Conservation (phyloP, 179 eudicot species). For the Heliamphora pulchella region DNA sequence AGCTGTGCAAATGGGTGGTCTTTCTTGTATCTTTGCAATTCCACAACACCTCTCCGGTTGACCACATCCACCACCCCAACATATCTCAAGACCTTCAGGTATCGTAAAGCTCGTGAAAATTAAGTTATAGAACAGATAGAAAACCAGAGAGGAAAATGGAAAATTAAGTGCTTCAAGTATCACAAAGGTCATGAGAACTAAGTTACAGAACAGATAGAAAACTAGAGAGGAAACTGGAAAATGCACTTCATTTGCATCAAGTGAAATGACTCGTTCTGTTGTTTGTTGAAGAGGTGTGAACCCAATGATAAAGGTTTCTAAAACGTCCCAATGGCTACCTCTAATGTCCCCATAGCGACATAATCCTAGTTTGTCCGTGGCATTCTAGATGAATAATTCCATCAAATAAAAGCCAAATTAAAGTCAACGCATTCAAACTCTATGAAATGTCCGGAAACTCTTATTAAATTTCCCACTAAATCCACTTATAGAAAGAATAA, state of each 20-base stretch:
- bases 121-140: background rate
- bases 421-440: too few relatives aligned
- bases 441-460: too few relatives aligned
- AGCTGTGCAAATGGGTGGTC: conserved; percentile 94
- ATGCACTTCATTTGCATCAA: background rate
- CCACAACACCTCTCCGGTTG: conserved; percentile 57
- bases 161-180: conserved; percentile 24
- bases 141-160: background rate
- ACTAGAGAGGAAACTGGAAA: background rate
- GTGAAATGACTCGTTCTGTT: background rate
- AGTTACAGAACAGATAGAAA: background rate
- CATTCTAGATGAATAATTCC: too few relatives aligned
- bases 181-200: background rate
- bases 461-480: background rate
- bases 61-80: conserved; percentile 85
- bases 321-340: background rate
- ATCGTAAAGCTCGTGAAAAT: background rate
- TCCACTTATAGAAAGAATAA: background rate
- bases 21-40: conserved; percentile 72
- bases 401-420: too few relatives aligned
- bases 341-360: background rate
- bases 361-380: too few relatives aligned
- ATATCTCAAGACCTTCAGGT: conserved; percentile 68
- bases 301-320: background rate
- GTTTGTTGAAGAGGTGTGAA: background rate